Conservation (phyloP, 1,284 basidiomycete genomes). For the Trichosporon ovoides region DNA sequence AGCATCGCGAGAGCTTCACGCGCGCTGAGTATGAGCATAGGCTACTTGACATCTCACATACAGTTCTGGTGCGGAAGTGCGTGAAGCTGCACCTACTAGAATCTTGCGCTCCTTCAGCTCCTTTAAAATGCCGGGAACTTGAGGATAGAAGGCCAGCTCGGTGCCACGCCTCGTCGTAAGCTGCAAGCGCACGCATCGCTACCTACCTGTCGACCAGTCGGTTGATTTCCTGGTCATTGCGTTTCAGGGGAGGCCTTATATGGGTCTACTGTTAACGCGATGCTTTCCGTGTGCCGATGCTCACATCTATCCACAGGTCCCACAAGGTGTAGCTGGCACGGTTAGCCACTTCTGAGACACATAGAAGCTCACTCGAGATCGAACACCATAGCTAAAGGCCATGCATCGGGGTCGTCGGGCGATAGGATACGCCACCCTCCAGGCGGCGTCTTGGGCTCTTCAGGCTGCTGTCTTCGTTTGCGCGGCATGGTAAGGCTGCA, state of each 20-base stretch:
- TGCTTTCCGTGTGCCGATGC: too few relatives aligned
- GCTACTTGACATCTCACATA: slow-evolving; percentile 48
- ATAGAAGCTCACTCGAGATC: slow-evolving; percentile 70
- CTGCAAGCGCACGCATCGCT: neutral
- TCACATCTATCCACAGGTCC: slow-evolving; percentile 72
- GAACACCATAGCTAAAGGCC: slow-evolving; percentile 71
- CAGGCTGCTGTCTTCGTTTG: neutral
- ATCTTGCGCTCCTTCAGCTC: slow-evolving; percentile 56
- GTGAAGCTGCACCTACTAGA: slow-evolving; percentile 67
- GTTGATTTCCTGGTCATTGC: slow-evolving; percentile 58
- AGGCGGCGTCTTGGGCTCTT: slow-evolving; percentile 8
- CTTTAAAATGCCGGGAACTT: slow-evolving; percentile 71
- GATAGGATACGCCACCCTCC: slow-evolving; percentile 20
- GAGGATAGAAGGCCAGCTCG: slow-evolving; percentile 63
- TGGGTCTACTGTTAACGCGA: slow-evolving; percentile 29
- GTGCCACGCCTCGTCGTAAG: slow-evolving; percentile 53
- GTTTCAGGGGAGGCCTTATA: slow-evolving; percentile 58
- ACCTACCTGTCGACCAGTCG: slow-evolving; percentile 59
- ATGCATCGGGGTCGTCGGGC: slow-evolving; percentile 38
- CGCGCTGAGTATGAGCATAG: slow-evolving; percentile 57
- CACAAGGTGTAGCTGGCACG: slow-evolving; percentile 67
- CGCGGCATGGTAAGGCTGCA: too few relatives aligned
- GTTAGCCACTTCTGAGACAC: slow-evolving; percentile 6
- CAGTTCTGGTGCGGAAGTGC: slow-evolving; percentile 66
- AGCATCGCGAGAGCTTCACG: slow-evolving; percentile 67